These are phyloP conservation scores for Dryas integrifolia DNA, from an alignment of 331 rosid species.

Conservation along the genomic window DNA sequence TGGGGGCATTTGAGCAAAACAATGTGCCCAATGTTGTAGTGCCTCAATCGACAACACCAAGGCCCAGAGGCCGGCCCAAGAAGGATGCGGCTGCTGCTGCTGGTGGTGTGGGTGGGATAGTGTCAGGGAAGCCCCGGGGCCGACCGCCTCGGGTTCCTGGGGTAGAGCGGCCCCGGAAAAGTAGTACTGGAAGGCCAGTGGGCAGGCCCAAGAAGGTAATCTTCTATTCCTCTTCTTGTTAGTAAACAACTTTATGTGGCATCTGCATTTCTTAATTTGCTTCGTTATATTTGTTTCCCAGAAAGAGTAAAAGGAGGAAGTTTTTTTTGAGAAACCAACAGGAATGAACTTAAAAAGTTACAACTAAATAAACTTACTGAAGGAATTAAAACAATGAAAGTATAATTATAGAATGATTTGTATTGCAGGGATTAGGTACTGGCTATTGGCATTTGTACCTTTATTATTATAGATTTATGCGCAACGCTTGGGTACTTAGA, in stretches of 20 bases:
- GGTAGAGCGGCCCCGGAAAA: slow-evolving; percentile 6
- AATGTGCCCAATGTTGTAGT: not conserved
- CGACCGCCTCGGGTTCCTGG: slow-evolving; percentile 33
- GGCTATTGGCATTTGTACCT: not conserved
- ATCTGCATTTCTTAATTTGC: not conserved
- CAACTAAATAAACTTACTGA: not conserved
- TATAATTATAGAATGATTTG: not conserved
- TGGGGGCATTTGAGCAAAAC: slow-evolving; percentile 22
- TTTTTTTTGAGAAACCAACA: not conserved
- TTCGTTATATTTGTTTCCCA: too few species aligned
- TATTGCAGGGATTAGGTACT: not conserved
- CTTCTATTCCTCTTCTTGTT: too few species aligned
- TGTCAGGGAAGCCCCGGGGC: slow-evolving; percentile 30
- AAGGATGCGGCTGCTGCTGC: slow-evolving; percentile 18
- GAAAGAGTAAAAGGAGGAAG: too few species aligned
- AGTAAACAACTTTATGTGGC: not conserved
- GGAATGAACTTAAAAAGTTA: not conserved
- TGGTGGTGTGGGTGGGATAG: slow-evolving; percentile 20
- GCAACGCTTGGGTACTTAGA: too few species aligned
- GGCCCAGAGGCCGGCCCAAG: slow-evolving; percentile 67
- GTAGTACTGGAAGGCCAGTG: slow-evolving; percentile 46
- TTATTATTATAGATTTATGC: not conserved
- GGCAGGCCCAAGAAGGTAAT: slow-evolving; percentile 85
- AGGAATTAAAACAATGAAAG: not conserved
- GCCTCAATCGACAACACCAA: slow-evolving; percentile 4